Evolutionary conservation across 2,329 filamentous ascomycete species (phyloP), one percentile per base, ranked within the genome.

Genomic region (Microascus cirrosus): DNA sequence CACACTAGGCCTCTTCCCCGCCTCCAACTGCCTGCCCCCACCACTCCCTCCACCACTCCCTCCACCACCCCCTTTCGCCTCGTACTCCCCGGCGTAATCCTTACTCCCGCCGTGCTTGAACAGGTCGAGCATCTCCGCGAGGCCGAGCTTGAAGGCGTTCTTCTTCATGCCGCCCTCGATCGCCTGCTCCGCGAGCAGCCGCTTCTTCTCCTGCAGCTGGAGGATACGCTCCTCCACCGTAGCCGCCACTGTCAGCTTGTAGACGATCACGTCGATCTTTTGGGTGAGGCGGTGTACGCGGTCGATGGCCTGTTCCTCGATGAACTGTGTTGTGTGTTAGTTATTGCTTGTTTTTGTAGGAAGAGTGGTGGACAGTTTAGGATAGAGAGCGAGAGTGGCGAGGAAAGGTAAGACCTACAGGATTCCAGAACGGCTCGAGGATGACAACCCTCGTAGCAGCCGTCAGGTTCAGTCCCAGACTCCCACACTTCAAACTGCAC

Each of bases 281-380:
- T 99, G 94, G 48, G 95, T 97, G 57, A 99, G 86, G n/a, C 94
- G 90, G 69, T 99, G 94, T 28, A 99, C 94, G 58, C 94, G 90
- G 71, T 99, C 94, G 64, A 99, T 99, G 54, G 94, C 94, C 77
- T 99, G 94, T 70, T 99, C 94, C 76, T 99, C 94, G 36, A 99
- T 90, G 67, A 99, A 99, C 82, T 89, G 64, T n/a, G 58, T 42
- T 32, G 65, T 64, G 2, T 8, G 28, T 52, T 57, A 54, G 58
- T 20, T 20, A 50, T 48, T 32, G 39, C 25, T 54, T 25, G 58
- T 36, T 35, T 25, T 12, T n/a, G 51, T 42, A 10, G 50, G 42
- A n/a, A n/a, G n/a, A n/a, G n/a, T n/a, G 15, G 45, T 50, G 12
- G 20, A 24, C n/a, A n/a, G n/a, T n/a, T n/a, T n/a, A n/a, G n/a